Conservation (phyloP, 441 rosid genomes). For the Mallotus repandus region DNA sequence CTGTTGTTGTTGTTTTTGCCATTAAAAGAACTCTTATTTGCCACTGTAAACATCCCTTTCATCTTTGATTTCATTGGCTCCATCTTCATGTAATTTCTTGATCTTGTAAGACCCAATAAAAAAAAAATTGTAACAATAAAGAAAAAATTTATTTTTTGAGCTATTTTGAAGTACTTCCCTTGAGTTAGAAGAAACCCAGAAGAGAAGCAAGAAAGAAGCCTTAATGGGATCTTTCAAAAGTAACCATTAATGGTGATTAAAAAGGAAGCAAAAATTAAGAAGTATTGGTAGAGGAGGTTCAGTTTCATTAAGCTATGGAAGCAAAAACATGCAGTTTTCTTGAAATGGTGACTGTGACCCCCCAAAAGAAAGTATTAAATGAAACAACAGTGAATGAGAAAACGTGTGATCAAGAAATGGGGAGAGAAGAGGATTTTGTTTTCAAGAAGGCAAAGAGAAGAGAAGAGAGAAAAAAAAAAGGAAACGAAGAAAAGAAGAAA, state of each 20-base stretch:
- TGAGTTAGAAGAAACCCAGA: constrained; percentile 10
- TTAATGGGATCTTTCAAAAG: constrained; percentile 18
- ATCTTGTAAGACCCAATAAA: neutral
- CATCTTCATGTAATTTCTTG: constrained; percentile 10
- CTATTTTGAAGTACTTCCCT: neutral
- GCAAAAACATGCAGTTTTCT: constrained; percentile 8
- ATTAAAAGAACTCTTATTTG: constrained; percentile 11
- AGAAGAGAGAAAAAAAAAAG: neutral
- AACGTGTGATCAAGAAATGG: constrained; percentile 6
- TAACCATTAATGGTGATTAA: no score
- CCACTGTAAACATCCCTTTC: constrained; percentile 1
- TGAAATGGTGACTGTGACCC: neutral
- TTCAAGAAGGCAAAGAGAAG: neutral
- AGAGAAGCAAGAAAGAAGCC: constrained; percentile 20
- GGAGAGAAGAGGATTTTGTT: neutral
- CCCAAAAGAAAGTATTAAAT: neutral
- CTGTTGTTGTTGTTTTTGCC: neutral
- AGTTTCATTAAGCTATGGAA: constrained; percentile 6
- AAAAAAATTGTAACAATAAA: neutral
- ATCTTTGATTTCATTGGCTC: constrained; percentile 28
- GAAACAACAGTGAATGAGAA: neutral
- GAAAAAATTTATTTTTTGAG: neutral
- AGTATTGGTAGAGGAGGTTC: neutral
- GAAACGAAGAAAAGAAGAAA: neutral
- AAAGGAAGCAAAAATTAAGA: no score